Evolutionary conservation across 305 asterid genomes (phyloP).

Genomic region (Ilex paraguariensis): DNA sequence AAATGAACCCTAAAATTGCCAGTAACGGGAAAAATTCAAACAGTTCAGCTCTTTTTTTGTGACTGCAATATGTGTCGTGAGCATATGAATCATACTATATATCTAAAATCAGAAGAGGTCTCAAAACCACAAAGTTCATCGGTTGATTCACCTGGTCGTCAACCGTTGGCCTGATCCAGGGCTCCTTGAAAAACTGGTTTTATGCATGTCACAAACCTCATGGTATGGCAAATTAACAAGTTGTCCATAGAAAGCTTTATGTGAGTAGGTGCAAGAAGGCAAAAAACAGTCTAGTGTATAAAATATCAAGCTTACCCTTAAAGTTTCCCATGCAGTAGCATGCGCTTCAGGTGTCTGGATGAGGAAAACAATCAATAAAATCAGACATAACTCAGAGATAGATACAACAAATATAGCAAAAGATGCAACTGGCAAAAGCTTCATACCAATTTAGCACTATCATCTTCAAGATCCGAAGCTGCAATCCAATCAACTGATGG

Average conservation of each 20-base stretch:
- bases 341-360: slow-evolving; percentile 81
- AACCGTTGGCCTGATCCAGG: too few species aligned
- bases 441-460: slow-evolving; percentile 55
- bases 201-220: not conserved
- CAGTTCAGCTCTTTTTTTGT: too few species aligned
- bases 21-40: too few species aligned
- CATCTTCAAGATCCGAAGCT: slow-evolving; percentile 98
- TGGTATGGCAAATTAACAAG: not conserved
- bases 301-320: slow-evolving; percentile 36
- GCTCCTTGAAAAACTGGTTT: not conserved
- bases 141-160: too few species aligned
- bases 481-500: slow-evolving; percentile 97
- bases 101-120: too few species aligned
- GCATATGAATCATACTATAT: too few species aligned
- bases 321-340: slow-evolving; percentile 78
- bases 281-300: not conserved
- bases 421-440: slow-evolving; percentile 9
- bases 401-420: slow-evolving; percentile 4
- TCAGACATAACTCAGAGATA: slow-evolving; percentile 9
- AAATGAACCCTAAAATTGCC: too few species aligned
- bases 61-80: too few species aligned
- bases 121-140: too few species aligned
- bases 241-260: too few species aligned
- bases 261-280: too few species aligned
- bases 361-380: slow-evolving; percentile 15